Base-by-base conservation (phyloP, 495 filamentous ascomycete genomes). In the Penicillium fimorum region DNA sequence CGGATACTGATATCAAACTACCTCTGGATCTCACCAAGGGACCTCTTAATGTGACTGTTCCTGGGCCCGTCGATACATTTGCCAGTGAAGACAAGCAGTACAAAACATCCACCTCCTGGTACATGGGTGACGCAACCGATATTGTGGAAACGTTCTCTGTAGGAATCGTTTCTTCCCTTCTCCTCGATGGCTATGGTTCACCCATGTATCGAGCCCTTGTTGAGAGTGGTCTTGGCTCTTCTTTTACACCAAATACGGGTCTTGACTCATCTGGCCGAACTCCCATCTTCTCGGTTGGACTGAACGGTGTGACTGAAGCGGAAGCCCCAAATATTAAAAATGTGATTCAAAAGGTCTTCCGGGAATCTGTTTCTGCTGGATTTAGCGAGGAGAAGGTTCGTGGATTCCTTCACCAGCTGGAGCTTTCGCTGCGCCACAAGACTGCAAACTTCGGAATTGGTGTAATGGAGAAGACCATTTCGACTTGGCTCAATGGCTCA, bases 161-260 rank as follows among this genome's bases (percentile, higher is more conserved):
- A 9, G 81, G 87, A 27, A 78, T 98, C 25, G 67, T 96, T 25
- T 92, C 90, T 15, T 89, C 87, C 2, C 71, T 97, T 30, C 76
- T 98, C 30, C 81, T 94, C 58, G 91, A 96, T 67, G 94, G 95
- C 15, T 98, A 97, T 69, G 92, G 94, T 22, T 96, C 94, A 22
- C 95, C 94, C 3, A 76, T 98, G 60, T 97, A 97, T 67, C 86
- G 85, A 49, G 87, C 85, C n/a, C 76, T 97, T 40, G 89, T 98
- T 56, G 94, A 97, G 64, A 85, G 88, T 58, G 92, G 92, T 18
- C 77, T 97, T 15, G 94, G 94, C 49, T 88, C 90, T 6, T 91
- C 96, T 53, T 98, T 91, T 75, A 94, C 88, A 32, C 90, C 95
- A 7, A 98, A 98, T 64, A 91, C 91, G 2, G 95, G 94, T 5